These are phyloP conservation scores for Mycena maculata DNA, from an alignment of 768 basidiomycete species.

Conservation along the genomic window DNA sequence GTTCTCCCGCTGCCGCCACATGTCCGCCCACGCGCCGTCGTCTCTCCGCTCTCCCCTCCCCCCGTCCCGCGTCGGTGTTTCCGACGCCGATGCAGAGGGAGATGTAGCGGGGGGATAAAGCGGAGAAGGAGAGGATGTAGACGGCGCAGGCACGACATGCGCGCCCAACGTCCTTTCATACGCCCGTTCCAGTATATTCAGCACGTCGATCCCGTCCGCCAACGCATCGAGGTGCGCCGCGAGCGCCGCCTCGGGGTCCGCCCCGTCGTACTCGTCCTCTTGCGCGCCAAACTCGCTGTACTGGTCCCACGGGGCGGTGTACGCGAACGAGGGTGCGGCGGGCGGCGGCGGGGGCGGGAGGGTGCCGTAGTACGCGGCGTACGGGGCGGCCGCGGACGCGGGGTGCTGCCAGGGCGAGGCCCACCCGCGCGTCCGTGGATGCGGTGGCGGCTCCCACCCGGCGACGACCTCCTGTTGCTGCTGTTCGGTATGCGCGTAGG, in stretches of 20 bases:
- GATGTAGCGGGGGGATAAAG: no score
- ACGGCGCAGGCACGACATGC: constrained; percentile 59
- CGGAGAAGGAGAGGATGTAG: no score
- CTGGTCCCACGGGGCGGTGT: not conserved
- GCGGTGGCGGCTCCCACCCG: constrained; percentile 3
- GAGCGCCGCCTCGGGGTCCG: constrained; percentile 10
- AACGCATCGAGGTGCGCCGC: constrained; percentile 67
- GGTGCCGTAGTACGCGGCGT: not conserved
- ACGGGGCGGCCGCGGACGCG: not conserved
- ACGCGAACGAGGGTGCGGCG: no score
- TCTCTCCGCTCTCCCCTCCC: no score
- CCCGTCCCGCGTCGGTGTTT: no score
- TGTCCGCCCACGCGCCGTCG: no score
- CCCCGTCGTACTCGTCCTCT: constrained; percentile 38
- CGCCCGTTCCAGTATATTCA: constrained; percentile 75
- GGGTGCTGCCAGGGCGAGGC: no score
- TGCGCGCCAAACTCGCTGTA: not conserved
- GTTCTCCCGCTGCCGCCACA: not conserved
- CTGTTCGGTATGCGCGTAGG: constrained; percentile 18
- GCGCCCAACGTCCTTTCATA: constrained; percentile 74
- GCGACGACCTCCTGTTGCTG: not conserved
- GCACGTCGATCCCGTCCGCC: constrained; percentile 75
- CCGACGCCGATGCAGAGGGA: no score
- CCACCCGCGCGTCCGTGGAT: no score
- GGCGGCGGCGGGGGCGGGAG: constrained; percentile 9